Percentiles rank a stretch among this genome's conserved stretches.
These are phyloP conservation scores for Scheffersomyces coipomensis DNA, from an alignment of 805 yeast species.

Conservation along the genomic window DNA sequence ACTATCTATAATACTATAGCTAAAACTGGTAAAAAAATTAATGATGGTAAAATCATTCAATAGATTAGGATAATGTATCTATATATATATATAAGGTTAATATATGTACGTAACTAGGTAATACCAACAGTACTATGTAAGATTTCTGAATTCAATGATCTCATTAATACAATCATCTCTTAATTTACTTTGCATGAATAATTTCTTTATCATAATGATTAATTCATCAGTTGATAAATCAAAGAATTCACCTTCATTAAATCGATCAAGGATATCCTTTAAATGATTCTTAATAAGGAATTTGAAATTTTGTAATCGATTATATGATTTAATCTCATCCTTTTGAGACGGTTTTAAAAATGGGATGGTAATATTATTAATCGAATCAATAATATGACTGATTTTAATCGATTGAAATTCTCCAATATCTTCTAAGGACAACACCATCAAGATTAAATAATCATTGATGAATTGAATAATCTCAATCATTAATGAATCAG, in stretches of 20 bases:
- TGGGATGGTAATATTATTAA: slow-evolving; percentile 20
- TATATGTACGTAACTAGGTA: neutral
- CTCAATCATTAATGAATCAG: slow-evolving; percentile 22
- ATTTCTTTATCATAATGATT: slow-evolving; percentile 35
- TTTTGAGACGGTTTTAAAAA: slow-evolving; percentile 12
- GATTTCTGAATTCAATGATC: slow-evolving; percentile 42
- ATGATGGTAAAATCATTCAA: slow-evolving; percentile 56
- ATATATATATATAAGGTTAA: neutral
- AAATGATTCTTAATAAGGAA: slow-evolving; percentile 38
- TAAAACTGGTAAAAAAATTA: slow-evolving; percentile 88
- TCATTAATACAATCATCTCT: slow-evolving; percentile 45
- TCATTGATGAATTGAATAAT: slow-evolving; percentile 27
- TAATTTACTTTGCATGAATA: slow-evolving; percentile 47
- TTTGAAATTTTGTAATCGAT: slow-evolving; percentile 27
- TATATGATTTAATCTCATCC: slow-evolving; percentile 19
- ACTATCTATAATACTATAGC: slow-evolving; percentile 76
- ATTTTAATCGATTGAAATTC: slow-evolving; percentile 33
- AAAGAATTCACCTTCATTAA: slow-evolving; percentile 52
- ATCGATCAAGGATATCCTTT: slow-evolving; percentile 45
- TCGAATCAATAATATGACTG: slow-evolving; percentile 22
- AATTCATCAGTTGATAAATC: slow-evolving; percentile 50
- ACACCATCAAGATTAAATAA: slow-evolving; percentile 24
- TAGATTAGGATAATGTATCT: slow-evolving; percentile 12
- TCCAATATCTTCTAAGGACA: slow-evolving; percentile 28
- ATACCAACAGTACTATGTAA: slow-evolving; percentile 2